Evolutionary conservation across 2,329 filamentous ascomycete species (phyloP).

Genomic region (Cladosporium sphaerospermum): DNA sequence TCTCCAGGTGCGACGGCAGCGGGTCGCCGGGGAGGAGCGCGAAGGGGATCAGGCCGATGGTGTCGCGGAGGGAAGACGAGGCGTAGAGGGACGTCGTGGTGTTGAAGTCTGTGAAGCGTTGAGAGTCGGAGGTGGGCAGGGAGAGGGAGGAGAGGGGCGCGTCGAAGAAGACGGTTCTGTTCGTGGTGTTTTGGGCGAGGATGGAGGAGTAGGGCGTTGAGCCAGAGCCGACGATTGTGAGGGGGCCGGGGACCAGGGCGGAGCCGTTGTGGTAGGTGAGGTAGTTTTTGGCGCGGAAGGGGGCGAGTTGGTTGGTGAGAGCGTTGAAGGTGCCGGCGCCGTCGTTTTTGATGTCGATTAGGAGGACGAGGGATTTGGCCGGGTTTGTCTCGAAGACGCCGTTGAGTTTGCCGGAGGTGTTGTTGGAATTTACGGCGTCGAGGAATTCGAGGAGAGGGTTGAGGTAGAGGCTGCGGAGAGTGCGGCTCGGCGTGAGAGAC

Average conservation of each 20-base stretch:
- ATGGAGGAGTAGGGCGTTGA: conserved; percentile 55
- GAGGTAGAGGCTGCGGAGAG: conserved; percentile 58
- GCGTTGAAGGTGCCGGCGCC: conserved; percentile 47
- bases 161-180: conserved; percentile 56
- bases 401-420: neutral
- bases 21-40: neutral
- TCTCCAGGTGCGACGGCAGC: neutral
- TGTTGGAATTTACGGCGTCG: conserved; percentile 23
- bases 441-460: conserved; percentile 57
- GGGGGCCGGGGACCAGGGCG: conserved; percentile 46
- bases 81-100: conserved; percentile 60
- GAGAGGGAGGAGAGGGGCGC: conserved; percentile 46
- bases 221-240: conserved; percentile 66
- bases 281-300: conserved; percentile 53
- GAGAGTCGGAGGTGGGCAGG: neutral
- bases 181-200: conserved; percentile 42
- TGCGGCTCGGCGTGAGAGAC: conserved; percentile 50
- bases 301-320: conserved; percentile 51
- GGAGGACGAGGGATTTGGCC: conserved; percentile 47
- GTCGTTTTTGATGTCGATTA: conserved; percentile 64
- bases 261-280: conserved; percentile 45
- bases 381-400: conserved; percentile 48
- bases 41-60: conserved; percentile 1
- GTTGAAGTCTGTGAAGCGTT: conserved; percentile 37
- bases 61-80: conserved; percentile 49